Conservation (phyloP, 805 yeast genomes). For the Lachancea quebecensis region DNA sequence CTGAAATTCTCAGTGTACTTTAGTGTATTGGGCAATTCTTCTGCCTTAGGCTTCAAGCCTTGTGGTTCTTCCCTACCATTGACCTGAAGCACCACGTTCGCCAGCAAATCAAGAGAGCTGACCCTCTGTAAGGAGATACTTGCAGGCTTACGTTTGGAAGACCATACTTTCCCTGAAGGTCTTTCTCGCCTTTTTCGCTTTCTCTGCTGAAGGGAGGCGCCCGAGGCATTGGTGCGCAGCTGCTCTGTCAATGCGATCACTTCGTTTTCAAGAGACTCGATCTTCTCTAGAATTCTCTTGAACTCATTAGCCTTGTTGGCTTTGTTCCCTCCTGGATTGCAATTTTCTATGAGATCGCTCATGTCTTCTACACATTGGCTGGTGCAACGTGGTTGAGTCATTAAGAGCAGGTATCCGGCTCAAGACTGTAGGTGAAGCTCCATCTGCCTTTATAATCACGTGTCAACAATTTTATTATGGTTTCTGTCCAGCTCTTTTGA, state of each 20-base stretch:
- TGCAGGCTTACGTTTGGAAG: neutral
- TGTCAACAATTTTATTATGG: too few relatives aligned
- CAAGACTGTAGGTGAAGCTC: too few relatives aligned
- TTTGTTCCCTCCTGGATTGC: neutral
- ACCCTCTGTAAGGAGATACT: neutral
- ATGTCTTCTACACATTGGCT: too few relatives aligned
- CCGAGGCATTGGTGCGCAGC: neutral
- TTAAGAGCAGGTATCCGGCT: too few relatives aligned
- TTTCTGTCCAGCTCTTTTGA: too few relatives aligned
- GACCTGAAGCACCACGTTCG: conserved; percentile 1
- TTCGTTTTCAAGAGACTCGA: conserved; percentile 1
- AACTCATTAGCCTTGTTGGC: conserved; percentile 4
- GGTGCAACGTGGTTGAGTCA: too few relatives aligned
- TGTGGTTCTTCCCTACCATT: neutral
- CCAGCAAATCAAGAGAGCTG: conserved; percentile 6
- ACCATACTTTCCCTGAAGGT: too few relatives aligned
- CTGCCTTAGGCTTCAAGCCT: neutral
- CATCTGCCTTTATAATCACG: too few relatives aligned
- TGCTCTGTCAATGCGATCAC: neutral
- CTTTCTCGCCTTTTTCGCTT: neutral
- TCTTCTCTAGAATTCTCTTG: conserved; percentile 1
- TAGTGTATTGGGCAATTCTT: too few relatives aligned
- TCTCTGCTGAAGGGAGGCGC: neutral
- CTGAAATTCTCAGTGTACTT: neutral
- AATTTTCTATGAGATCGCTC: neutral